Evolutionary conservation across 768 basidiomycete genomes (phyloP).

Genomic region (Mrakia hoshinonis): DNA sequence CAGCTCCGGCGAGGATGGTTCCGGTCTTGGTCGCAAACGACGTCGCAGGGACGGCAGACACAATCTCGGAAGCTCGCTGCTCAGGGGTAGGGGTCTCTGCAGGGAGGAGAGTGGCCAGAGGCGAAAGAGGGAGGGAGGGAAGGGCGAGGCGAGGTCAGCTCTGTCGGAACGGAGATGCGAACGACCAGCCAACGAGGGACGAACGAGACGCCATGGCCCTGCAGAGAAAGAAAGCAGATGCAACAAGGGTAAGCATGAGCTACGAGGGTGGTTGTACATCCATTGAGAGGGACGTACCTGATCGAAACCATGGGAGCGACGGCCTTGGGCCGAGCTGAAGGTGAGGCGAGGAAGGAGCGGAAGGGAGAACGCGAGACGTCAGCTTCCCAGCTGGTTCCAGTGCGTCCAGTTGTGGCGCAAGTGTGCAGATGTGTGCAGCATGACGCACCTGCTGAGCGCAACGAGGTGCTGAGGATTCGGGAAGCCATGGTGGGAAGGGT

Average conservation of each 20-base stretch:
- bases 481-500: neutral
- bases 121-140: neutral
- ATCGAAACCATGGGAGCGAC: neutral
- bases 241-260: neutral
- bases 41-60: constrained; percentile 72
- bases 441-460: constrained; percentile 1
- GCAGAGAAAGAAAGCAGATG: neutral
- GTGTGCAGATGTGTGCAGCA: neutral
- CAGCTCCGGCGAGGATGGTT: constrained; percentile 80
- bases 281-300: neutral
- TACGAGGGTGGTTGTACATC: neutral
- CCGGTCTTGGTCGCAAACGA: constrained; percentile 87
- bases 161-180: constrained; percentile 10
- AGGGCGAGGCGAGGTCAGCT: neutral
- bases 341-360: neutral
- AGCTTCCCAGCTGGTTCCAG: neutral
- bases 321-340: neutral
- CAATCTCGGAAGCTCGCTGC: constrained; percentile 79
- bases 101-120: neutral
- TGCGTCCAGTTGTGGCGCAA: neutral
- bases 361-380: neutral
- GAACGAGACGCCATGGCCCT: neutral
- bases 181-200: neutral
- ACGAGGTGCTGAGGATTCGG: neutral
- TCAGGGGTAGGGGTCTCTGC: constrained; percentile 55